Percentiles rank a stretch among this genome's conserved stretches.
Evolutionary conservation across 2,329 filamentous ascomycete species (phyloP).

Genomic region (Endothia cerciana): DNA sequence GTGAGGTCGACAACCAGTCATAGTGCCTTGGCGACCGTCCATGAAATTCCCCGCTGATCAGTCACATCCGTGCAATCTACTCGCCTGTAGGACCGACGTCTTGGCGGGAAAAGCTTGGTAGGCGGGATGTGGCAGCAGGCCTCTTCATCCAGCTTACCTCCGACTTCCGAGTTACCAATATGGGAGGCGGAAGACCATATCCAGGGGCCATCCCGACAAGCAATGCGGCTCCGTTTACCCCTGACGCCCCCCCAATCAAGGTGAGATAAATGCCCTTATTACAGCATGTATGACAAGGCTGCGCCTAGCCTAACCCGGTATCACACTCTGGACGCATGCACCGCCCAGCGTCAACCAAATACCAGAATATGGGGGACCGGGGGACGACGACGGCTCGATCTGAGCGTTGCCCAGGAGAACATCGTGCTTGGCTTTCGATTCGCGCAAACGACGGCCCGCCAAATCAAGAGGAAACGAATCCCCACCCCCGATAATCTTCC

Average conservation of each 20-base stretch:
- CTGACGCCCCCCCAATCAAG: conserved; percentile 18
- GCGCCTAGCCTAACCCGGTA: neutral
- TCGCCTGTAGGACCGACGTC: neutral
- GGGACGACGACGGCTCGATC: neutral
- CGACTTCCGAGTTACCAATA: conserved; percentile 26
- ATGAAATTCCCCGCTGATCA: neutral
- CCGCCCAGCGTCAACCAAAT: neutral
- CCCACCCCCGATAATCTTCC: neutral
- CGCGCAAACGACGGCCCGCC: neutral
- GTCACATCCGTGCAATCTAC: neutral
- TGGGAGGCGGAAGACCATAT: conserved; percentile 1
- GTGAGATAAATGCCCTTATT: conserved; percentile 14
- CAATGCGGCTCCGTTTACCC: conserved; percentile 21
- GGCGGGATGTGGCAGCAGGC: neutral
- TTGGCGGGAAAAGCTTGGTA: neutral
- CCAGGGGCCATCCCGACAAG: conserved; percentile 2
- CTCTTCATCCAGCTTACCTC: conserved; percentile 20
- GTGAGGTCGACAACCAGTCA: neutral
- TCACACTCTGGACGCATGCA: neutral
- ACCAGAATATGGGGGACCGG: neutral
- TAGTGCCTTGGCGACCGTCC: neutral
- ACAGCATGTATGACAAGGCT: neutral
- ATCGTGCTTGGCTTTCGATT: neutral
- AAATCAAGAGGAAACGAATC: conserved; percentile 10
- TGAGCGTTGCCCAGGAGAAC: neutral